Conservation (phyloP, 1,284 basidiomycete genomes). For the Fistulina hepatica region DNA sequence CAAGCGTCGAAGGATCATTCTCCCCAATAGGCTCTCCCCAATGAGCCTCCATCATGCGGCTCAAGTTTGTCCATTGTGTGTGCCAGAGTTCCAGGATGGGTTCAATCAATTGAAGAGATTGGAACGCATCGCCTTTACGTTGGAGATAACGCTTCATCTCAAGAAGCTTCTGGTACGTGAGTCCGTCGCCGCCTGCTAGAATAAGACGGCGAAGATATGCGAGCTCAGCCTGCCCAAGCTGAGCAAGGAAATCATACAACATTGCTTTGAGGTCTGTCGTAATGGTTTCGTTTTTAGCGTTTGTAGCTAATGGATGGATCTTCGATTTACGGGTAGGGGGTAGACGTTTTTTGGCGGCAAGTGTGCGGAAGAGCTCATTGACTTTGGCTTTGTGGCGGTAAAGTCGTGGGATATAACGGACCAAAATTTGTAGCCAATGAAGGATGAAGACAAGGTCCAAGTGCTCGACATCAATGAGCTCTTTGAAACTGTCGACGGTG, state of each 20-base stretch:
- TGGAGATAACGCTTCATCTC: slow-evolving; percentile 23
- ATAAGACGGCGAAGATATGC: slow-evolving; percentile 13
- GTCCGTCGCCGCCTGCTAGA: slow-evolving; percentile 23
- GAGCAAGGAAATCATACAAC: slow-evolving; percentile 21
- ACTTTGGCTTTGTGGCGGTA: slow-evolving; percentile 14
- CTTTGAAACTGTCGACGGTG: slow-evolving; percentile 15
- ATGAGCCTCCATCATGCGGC: slow-evolving; percentile 15
- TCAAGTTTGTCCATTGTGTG: slow-evolving; percentile 10
- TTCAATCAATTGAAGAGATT: slow-evolving; percentile 15
- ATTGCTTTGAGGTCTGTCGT: slow-evolving; percentile 22
- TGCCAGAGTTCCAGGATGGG: slow-evolving; percentile 8
- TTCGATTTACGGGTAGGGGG: slow-evolving; percentile 8
- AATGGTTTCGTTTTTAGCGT: slow-evolving; percentile 20
- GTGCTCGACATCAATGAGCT: slow-evolving; percentile 19
- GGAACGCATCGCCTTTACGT: slow-evolving; percentile 16
- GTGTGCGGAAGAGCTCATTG: slow-evolving; percentile 15
- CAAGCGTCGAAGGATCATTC: slow-evolving; percentile 19
- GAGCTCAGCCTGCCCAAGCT: slow-evolving; percentile 19
- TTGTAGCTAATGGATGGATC: slow-evolving; percentile 20
- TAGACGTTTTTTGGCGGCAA: slow-evolving; percentile 11
- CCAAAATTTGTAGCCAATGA: slow-evolving; percentile 20
- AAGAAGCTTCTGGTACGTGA: slow-evolving; percentile 24
- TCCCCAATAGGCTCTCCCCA: slow-evolving; percentile 15
- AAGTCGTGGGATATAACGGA: slow-evolving; percentile 20
- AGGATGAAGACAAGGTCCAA: slow-evolving; percentile 16